Base-by-base conservation (phyloP, 2,329 filamentous ascomycete species). In the Tetracladium maxilliforme region DNA sequence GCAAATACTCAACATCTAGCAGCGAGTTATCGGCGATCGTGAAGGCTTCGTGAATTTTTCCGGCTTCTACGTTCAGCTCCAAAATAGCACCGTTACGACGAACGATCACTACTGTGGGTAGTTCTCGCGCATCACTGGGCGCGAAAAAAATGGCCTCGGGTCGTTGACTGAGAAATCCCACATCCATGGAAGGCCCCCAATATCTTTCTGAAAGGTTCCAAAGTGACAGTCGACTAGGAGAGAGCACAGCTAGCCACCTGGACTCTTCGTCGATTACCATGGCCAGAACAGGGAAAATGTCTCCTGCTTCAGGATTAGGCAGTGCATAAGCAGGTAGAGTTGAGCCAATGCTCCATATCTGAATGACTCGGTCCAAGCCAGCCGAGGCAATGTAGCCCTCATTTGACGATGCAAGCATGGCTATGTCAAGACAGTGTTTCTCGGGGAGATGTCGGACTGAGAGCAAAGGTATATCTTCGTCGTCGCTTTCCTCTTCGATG, bases 381-480 rank as follows among this genome's bases (percentile, higher is more conserved):
- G 79, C 62, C 3, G 77, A 79, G 5, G 75, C 65, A 13, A 86
- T 49, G 26, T 75, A 60, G 0, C 77, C 77, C 25, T 67, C 64
- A 2, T 62, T 52, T 6, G 69, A 77, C 10, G 72, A 60, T 5
- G 61, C 50, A 31, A 87, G 49, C 41, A 73, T 63, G 9, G 69
- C 67, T 19, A 87, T 59, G 40, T 87, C 80, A 9, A 87, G 57
- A 6, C 54, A 49, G 41, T 87, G 81, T 0, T 73, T 73, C 10
- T 61, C 57, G 14, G 56, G 55, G 8, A 84, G 44, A 3, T 68
- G 70, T 25, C 63, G 64, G 23, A 81, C 57, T 1, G 61, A 64
- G 9, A 86, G 47, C 2, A 64, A 48, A 1, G 65, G 56, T 13
- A 56, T 49, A 16, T 59, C 53, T n/a, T 57, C 50, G 19, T 58